Base-by-base conservation (phyloP, 352 stramenopile species). In the Pythium periplocum region DNA sequence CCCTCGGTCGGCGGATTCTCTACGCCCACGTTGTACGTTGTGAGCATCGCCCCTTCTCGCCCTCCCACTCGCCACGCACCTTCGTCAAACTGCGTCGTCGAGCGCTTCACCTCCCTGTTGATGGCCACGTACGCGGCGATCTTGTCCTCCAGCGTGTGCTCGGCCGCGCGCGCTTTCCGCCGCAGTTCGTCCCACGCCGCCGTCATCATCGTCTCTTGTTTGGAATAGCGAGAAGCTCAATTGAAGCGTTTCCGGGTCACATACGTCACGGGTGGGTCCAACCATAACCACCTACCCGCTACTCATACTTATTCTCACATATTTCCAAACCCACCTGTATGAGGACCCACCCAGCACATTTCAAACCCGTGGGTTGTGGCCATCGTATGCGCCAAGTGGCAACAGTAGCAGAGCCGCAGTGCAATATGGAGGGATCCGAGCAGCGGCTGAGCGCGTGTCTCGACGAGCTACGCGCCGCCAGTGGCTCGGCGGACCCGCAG, bases 121-220 rank as follows among this genome's bases (percentile, higher is more conserved):
- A 83, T 69, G 2, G 72, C 59, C 12, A 69, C 85, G 40, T 88
- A 93, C 0, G 81, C 59, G 10, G 75, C 71, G 46, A 92, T 86
- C 52, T 95, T 93, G 53, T 92, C 83, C 66, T 91, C 85, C 46
- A 95, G 68, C 48, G 77, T 71, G 32, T 69, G 78, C 67, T 95
- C 85, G n/a, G 82, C 73, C 6, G 70, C 64, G 54, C 83, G 75
- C 50, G 85, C 85, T 31, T 72, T 69, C 45, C 71, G 78, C 42
- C 80, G 71, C 45, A 95, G 66, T 7, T 93, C 78, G 45, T 95
- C 85, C 85, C 85, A 95, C 50, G 75, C 75, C 51, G 65, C 54
- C 55, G 72, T 69, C 71, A 85, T 74, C 78, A 90, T 93, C 68
- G 55, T 69, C 2, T 10, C 50, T 32, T 45, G 33, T 37, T 7